These are phyloP conservation scores for Elsinoe arachidis DNA, from an alignment of 2,329 filamentous ascomycete species.

Conservation along the genomic window DNA sequence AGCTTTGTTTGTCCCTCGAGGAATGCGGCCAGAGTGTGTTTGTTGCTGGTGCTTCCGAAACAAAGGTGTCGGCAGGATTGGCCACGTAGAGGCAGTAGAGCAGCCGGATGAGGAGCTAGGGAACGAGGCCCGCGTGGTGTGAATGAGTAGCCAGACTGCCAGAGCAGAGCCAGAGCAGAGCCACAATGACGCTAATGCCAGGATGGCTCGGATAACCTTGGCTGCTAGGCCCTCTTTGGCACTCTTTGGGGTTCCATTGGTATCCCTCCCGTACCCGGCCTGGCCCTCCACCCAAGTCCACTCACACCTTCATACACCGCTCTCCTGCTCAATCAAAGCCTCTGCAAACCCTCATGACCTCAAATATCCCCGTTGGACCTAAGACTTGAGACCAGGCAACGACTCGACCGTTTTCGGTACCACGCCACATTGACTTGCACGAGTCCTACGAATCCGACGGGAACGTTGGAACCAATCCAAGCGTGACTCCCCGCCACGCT, in stretches of 20 bases:
- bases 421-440: slow-evolving; percentile 1
- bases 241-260: neutral
- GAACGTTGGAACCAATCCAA: neutral
- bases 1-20: slow-evolving; percentile 4
- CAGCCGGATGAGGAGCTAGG: no score
- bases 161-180: no score
- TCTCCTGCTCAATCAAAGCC: neutral
- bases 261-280: neutral
- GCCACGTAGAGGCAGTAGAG: no score
- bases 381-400: slow-evolving; percentile 2
- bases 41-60: neutral
- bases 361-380: slow-evolving; percentile 2
- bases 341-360: neutral
- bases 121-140: no score
- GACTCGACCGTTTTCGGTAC: slow-evolving; percentile 7
- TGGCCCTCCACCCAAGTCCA: neutral
- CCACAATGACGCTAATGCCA: no score
- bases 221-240: neutral
- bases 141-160: no score
- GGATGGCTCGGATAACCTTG: no score
- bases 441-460: neutral
- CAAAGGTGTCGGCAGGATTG: no score
- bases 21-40: neutral
- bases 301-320: neutral
- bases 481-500: neutral